Percentiles rank a stretch among this genome's conserved stretches.
These are phyloP conservation scores for Falciphora oryzae DNA, from an alignment of 2,329 filamentous ascomycete genomes.

Conservation along the genomic window DNA sequence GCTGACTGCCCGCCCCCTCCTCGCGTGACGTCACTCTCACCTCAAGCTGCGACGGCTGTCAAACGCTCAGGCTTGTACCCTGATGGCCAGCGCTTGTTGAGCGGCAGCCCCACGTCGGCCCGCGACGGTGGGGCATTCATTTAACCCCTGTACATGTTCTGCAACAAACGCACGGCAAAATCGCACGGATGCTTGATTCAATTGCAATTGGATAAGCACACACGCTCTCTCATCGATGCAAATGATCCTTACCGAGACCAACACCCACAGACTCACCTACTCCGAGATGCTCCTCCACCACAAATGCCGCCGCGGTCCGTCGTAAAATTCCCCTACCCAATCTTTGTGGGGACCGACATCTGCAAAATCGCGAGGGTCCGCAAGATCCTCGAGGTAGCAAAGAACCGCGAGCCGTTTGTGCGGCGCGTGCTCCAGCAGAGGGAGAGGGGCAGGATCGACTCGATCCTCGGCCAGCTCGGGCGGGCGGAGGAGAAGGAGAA, in stretches of 20 bases:
- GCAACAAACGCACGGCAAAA: too few relatives aligned
- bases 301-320: slow-evolving; percentile 4
- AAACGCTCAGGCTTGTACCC: neutral
- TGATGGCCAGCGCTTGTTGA: neutral
- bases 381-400: slow-evolving; percentile 44
- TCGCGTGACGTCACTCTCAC: neutral
- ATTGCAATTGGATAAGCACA: too few relatives aligned
- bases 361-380: slow-evolving; percentile 63
- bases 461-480: neutral
- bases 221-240: too few relatives aligned
- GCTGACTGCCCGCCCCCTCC: neutral
- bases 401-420: slow-evolving; percentile 35
- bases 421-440: slow-evolving; percentile 39
- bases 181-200: too few relatives aligned
- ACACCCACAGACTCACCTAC: too few relatives aligned
- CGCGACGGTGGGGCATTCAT: too few relatives aligned
- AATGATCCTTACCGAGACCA: too few relatives aligned
- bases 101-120: neutral
- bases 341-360: slow-evolving; percentile 74
- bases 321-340: slow-evolving; percentile 53
- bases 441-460: slow-evolving; percentile 26
- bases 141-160: too few relatives aligned
- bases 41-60: neutral
- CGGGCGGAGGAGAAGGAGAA: neutral
- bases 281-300: neutral